Evolutionary conservation across 495 filamentous ascomycete genomes (phyloP), one percentile per base, ranked within the genome.

Genomic region (Copromyces sp.): DNA sequence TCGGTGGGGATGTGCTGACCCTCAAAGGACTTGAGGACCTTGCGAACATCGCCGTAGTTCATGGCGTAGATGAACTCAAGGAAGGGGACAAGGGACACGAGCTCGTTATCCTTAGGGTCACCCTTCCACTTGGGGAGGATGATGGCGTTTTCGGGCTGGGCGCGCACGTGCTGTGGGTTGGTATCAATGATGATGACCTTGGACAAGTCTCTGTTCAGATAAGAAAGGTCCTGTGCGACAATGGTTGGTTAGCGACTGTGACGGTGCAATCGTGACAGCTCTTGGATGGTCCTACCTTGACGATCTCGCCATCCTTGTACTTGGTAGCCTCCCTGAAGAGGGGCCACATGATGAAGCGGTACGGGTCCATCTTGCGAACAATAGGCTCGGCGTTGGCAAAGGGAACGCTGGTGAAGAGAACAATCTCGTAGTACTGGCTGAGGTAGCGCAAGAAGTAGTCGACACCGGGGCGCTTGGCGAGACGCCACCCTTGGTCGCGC

Each of bases 361-460:
- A 98, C n/a, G 94, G 95, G 79, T 98, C 95, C 45, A 99, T 86
- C 82, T 99, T 99, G 68, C 92, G 88, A 74, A 97, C 90, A 32
- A 99, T 86, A 17, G 93, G 93, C 72, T 97, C 94, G 11, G 89
- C 95, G 74, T 91, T 91, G 78, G 89, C 89, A 75, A 88, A 91
- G 5, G 94, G 92, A 17, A 94, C 89, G 71, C 86, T 93, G 38
- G 96, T 98, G 84, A 97, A 99, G 65, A 99, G 87, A 44, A 98
- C 96, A 32, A 99, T 86, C 80, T 99, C 95, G 81, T 97, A 99
- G 85, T 98, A 98, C 80, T 97, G 93, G 82, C 91, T 94, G 45
- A 99, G 86, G 79, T 99, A 99, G 78, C 92, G 93, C 70, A 99
- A 81, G 84, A 99, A 98, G 85, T 99, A 99, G 83, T 99, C 95